Evolutionary conservation across 495 filamentous ascomycete species (phyloP), one percentile per base, ranked within the genome.

Genomic region (Penicillium cataractarum): DNA sequence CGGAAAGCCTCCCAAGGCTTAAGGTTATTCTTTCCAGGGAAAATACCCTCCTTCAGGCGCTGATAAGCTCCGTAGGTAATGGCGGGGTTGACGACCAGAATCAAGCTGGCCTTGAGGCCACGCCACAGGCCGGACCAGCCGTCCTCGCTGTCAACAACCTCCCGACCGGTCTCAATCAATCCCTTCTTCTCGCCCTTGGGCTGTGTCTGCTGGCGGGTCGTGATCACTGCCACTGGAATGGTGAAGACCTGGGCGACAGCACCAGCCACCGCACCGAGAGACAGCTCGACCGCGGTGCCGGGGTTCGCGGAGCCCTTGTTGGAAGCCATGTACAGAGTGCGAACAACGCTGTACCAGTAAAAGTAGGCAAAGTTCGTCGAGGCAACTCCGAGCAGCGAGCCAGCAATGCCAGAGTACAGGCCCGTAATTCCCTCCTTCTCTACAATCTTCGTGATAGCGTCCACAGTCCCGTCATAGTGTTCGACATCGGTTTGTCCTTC

Each of bases 311-410:
- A 70, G n/a, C 81, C 61, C 62, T 84, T 85, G 61, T 84, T 83
- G 33, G 85, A 89, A 32, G 86, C 84, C 72, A 93, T 77, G 73
- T 97, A 98, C 39, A 97, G 77, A 13, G 84, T 86, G 46, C 95
- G 89, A 15, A 97, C 92, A 19, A 92, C 74, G 22, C 92, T 93
- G 76, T 99, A 98, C 95, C 95, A 99, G 81, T 98, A 99, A 71
- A 99, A 99, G 78, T 99, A 99, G 62, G 95, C 95, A 71, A 99
- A 99, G 73, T 99, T 99, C 59, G 93, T 98, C 15, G 93, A 97
- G 8, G 92, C 94, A 15, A 98, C 96, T 46, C 95, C 95, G 19
- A 97, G 77, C 12, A 99, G 82, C 7, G 92, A 86, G 19, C 96
- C 93, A 51, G 83, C 77, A 70, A 99, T 93, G 52, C 95, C 95